Evolutionary conservation across 2,329 filamentous ascomycete genomes (phyloP).

Genomic region (Ascochyta rabiei): DNA sequence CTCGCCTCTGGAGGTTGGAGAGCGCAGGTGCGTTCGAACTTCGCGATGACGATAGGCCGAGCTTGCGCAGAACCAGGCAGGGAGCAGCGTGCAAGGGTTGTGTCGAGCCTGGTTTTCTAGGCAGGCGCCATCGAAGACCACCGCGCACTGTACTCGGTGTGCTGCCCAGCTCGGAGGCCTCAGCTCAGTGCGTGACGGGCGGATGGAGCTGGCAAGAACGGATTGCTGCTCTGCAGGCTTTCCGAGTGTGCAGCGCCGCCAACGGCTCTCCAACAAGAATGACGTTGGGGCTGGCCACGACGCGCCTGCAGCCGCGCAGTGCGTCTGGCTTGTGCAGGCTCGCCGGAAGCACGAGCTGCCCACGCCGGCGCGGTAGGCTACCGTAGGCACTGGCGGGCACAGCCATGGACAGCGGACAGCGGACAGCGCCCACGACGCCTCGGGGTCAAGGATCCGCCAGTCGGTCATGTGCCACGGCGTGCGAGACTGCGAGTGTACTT

Average conservation of each 20-base stretch:
- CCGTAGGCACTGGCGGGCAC: too few relatives aligned
- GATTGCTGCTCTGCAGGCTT: background rate
- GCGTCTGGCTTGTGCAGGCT: background rate
- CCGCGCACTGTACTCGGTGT: too few relatives aligned
- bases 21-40: conserved; percentile 10
- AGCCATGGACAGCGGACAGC: too few relatives aligned
- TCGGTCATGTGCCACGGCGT: conserved; percentile 3
- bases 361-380: too few relatives aligned
- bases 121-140: conserved; percentile 3
- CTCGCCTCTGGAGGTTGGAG: conserved; percentile 3
- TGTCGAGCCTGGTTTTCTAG: conserved; percentile 3
- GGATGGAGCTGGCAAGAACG: background rate
- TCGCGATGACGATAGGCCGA: conserved; percentile 11
- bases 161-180: conserved; percentile 1
- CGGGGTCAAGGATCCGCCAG: background rate
- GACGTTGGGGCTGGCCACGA: conserved; percentile 14
- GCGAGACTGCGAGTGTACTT: background rate
- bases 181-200: background rate
- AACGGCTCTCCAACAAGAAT: conserved; percentile 14
- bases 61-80: conserved; percentile 12
- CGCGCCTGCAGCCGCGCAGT: background rate
- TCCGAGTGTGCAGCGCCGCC: conserved; percentile 3
- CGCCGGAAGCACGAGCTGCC: too few relatives aligned
- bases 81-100: conserved; percentile 8
- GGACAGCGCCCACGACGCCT: background rate